Conservation (phyloP, 441 rosid genomes). For the Gossypium lobatum region DNA sequence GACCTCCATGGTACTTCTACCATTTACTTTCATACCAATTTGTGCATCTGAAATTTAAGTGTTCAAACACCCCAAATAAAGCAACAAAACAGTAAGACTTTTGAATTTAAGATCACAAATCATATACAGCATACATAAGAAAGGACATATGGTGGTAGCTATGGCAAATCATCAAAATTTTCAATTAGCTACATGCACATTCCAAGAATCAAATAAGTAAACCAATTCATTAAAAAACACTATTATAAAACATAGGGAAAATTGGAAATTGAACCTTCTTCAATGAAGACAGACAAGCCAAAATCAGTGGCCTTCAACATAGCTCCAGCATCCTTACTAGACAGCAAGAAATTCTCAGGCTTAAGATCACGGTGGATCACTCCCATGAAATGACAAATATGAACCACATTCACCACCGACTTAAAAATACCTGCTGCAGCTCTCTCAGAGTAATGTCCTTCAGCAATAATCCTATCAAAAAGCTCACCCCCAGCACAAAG, state of each 20-base stretch:
- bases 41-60: background rate
- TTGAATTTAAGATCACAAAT: background rate
- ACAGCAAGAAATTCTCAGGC: conserved; percentile 86
- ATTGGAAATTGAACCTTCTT: conserved; percentile 53
- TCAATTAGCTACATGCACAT: background rate
- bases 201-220: background rate
- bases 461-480: conserved; percentile 70
- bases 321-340: conserved; percentile 33
- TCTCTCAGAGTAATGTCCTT: conserved; percentile 81
- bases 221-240: background rate
- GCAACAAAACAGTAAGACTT: background rate
- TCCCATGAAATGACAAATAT: conserved; percentile 89
- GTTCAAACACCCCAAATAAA: background rate
- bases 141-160: background rate
- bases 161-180: background rate
- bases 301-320: conserved; percentile 84
- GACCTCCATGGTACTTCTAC: too few relatives aligned
- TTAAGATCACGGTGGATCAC: conserved; percentile 89
- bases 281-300: conserved; percentile 82
- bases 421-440: conserved; percentile 74
- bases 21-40: background rate
- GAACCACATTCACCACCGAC: conserved; percentile 74
- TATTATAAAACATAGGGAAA: background rate
- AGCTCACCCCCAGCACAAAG: conserved; percentile 97
- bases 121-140: background rate